Evolutionary conservation across 768 basidiomycete genomes (phyloP).

Genomic region (Kwoniella dendrophila): DNA sequence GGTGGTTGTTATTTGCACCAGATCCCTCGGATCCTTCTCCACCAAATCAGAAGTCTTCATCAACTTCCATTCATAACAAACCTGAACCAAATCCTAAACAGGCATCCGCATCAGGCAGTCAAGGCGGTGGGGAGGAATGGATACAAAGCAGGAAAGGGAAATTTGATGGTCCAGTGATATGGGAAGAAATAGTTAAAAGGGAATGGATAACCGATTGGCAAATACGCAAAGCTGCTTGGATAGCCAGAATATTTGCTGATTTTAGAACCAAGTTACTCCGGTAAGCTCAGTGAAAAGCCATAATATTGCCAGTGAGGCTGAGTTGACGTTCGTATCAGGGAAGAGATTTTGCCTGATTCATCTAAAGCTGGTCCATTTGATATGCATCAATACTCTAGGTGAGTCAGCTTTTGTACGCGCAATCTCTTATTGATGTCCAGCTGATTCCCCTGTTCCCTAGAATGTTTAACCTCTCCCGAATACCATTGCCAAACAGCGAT

Average conservation of each 20-base stretch:
- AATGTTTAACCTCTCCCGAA: slow-evolving; percentile 73
- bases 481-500: slow-evolving; percentile 72
- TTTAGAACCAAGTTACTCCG: slow-evolving; percentile 60
- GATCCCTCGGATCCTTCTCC: slow-evolving; percentile 64
- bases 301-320: slow-evolving; percentile 3
- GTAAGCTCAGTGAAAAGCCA: slow-evolving; percentile 58
- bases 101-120: slow-evolving; percentile 17
- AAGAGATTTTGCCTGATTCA: slow-evolving; percentile 70
- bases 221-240: slow-evolving; percentile 78
- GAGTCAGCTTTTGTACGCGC: slow-evolving; percentile 17
- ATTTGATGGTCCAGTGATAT: slow-evolving; percentile 3
- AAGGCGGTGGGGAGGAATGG: slow-evolving; percentile 40
- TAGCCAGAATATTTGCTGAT: slow-evolving; percentile 55
- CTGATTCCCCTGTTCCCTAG: slow-evolving; percentile 32
- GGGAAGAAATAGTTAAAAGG: slow-evolving; percentile 32
- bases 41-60: slow-evolving; percentile 48
- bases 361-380: slow-evolving; percentile 68
- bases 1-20: slow-evolving; percentile 87
- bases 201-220: slow-evolving; percentile 74
- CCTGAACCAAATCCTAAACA: slow-evolving; percentile 31
- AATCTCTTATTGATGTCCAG: background rate
- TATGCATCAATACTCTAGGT: slow-evolving; percentile 59
- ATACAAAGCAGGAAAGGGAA: slow-evolving; percentile 19
- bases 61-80: background rate
- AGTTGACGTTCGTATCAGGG: slow-evolving; percentile 58